Conservation (phyloP, 176 grass and related monocot species). For the Oryza meyeriana region DNA sequence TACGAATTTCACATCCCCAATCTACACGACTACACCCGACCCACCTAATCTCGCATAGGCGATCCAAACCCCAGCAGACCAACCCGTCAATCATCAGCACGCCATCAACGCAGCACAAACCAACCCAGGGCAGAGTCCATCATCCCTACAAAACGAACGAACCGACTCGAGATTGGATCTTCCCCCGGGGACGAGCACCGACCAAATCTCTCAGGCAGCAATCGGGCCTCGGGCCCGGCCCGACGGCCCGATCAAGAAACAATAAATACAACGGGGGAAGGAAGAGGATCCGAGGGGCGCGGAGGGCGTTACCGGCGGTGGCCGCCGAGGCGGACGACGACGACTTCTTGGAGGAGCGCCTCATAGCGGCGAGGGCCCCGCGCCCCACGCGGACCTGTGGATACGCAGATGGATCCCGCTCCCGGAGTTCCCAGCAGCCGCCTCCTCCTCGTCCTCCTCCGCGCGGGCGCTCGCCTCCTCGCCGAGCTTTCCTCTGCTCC, state of each 20-base stretch:
- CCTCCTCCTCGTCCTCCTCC: background rate
- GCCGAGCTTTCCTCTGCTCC: background rate
- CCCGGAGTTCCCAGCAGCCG: background rate
- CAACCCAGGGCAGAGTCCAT: background rate
- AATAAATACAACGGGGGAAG: background rate
- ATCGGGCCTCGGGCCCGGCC: background rate
- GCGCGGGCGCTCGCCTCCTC: slow-evolving; percentile 6
- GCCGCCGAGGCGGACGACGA: slow-evolving; percentile 36
- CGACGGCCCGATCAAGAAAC: slow-evolving; percentile 5
- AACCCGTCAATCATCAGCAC: background rate
- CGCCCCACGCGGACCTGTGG: no score
- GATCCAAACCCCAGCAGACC: slow-evolving; percentile 5
- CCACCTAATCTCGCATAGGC: slow-evolving; percentile 1
- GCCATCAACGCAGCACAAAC: background rate
- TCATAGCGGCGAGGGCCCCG: slow-evolving; percentile 32
- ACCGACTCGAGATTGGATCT: slow-evolving; percentile 47
- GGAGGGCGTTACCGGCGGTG: slow-evolving; percentile 37
- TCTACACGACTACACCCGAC: background rate
- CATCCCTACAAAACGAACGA: background rate
- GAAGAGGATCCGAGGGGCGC: background rate
- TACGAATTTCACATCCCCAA: background rate
- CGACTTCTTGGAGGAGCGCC: slow-evolving; percentile 53
- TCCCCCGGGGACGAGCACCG: background rate
- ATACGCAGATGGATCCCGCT: background rate
- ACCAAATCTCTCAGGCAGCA: slow-evolving; percentile 13